Conservation (phyloP, 139 green algal species). For the Tetradesmus lagerheimii region DNA sequence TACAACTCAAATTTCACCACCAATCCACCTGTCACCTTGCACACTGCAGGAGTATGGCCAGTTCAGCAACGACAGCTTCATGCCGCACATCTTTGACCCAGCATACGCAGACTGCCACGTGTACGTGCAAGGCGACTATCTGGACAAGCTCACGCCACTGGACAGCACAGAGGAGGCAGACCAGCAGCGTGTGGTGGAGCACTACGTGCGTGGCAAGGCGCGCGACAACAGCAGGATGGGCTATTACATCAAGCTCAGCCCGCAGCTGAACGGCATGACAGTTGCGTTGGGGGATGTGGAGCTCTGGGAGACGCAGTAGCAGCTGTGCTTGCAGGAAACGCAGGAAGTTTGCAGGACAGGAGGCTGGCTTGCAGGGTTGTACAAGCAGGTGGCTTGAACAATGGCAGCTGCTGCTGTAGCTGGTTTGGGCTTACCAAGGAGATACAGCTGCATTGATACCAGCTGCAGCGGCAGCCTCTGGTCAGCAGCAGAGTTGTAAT, state of each 20-base stretch:
- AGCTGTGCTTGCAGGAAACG: neutral
- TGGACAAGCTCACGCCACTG: constrained; percentile 38
- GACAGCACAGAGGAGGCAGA: neutral
- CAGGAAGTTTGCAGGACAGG: neutral
- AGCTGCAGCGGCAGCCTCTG: neutral
- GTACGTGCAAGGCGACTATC: constrained; percentile 47
- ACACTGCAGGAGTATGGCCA: constrained; percentile 21
- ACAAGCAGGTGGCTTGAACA: neutral
- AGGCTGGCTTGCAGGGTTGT: neutral
- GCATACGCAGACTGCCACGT: constrained; percentile 48
- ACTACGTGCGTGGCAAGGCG: constrained; percentile 17
- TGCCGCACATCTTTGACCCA: constrained; percentile 43
- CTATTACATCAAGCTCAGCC: constrained; percentile 48
- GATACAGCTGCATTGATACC: neutral
- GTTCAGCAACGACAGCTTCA: constrained; percentile 34
- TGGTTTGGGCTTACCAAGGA: too few relatives aligned
- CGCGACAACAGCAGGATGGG: constrained; percentile 47
- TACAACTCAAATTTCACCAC: too few relatives aligned
- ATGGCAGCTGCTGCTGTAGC: neutral
- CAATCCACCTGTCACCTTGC: neutral
- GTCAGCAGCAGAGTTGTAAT: neutral
- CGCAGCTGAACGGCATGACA: constrained; percentile 56
- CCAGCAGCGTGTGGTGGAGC: constrained; percentile 32
- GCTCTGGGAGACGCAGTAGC: constrained; percentile 42
- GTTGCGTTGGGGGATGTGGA: constrained; percentile 49